These are phyloP conservation scores for Cenococcum geophilum DNA, from an alignment of 495 filamentous ascomycete species.

Conservation along the genomic window DNA sequence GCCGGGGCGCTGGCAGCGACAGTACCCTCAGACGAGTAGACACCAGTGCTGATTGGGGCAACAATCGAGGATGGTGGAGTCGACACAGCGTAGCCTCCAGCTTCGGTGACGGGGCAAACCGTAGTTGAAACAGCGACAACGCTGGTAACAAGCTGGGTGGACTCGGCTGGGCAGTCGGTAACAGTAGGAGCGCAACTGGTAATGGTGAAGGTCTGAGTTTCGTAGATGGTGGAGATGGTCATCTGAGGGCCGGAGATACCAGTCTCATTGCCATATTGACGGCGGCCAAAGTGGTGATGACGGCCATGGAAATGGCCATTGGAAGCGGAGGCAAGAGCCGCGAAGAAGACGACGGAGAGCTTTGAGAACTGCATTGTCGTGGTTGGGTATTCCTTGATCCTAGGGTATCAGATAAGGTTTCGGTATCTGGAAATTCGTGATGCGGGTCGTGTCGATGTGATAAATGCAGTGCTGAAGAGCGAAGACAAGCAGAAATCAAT, in stretches of 20 bases:
- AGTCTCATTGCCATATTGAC: background rate
- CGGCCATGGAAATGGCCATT: background rate
- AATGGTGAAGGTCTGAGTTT: constrained; percentile 30
- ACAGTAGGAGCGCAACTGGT: constrained; percentile 33
- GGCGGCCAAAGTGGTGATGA: background rate
- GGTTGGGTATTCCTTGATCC: background rate
- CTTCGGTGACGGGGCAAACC: constrained; percentile 26
- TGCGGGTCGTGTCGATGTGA: background rate
- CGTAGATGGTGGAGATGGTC: constrained; percentile 35
- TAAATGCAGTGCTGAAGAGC: background rate
- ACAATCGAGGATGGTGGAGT: no score
- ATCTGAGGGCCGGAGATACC: background rate
- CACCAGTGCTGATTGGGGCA: background rate
- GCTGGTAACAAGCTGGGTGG: constrained; percentile 32
- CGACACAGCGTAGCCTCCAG: background rate
- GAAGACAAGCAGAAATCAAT: constrained; percentile 1
- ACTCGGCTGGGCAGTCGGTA: constrained; percentile 12
- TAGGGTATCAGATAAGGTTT: background rate
- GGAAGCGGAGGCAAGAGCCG: background rate
- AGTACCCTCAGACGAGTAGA: constrained; percentile 16
- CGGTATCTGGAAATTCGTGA: background rate
- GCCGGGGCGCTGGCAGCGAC: background rate
- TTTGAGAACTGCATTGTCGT: background rate
- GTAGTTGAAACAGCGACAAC: constrained; percentile 33
- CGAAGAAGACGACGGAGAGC: background rate